Percentiles rank a stretch among this genome's conserved stretches.
Conservation (phyloP, 257 asterid genomes). For the Datura wrightii region DNA sequence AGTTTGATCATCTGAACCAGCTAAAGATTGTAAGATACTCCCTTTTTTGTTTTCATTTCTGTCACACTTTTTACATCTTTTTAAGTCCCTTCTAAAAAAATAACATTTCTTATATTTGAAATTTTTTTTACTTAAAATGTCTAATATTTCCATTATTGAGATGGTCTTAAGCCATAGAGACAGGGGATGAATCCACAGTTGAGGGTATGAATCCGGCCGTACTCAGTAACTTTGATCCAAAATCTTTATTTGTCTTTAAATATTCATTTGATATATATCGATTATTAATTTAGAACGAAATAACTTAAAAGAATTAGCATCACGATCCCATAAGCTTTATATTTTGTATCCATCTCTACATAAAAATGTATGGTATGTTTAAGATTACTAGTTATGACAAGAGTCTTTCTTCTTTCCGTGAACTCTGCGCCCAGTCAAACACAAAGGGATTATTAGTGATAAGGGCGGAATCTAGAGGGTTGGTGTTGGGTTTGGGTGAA, state of each 20-base stretch:
- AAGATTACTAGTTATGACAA: neutral
- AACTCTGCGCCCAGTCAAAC: neutral
- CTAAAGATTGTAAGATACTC: conserved; percentile 37
- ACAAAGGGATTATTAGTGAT: neutral
- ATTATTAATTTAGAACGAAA: no score
- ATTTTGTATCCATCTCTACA: no score
- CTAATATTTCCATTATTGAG: neutral
- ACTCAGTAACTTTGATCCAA: neutral
- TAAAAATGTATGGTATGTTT: neutral
- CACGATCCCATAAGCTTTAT: no score
- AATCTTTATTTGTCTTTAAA: neutral
- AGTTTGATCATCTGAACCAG: conserved; percentile 34
- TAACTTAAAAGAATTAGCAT: no score
- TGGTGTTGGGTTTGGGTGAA: neutral
- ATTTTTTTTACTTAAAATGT: neutral
- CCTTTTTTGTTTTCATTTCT: no score
- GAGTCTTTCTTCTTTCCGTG: no score
- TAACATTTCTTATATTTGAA: neutral
- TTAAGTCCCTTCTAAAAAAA: neutral
- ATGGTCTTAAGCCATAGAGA: neutral
- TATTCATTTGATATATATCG: no score
- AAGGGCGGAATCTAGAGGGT: neutral
- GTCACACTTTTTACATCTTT: neutral
- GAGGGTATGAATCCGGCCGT: neutral
- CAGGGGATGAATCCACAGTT: neutral